Evolutionary conservation across 2,329 filamentous ascomycete genomes (phyloP).

Genomic region (Cadophora sp.): DNA sequence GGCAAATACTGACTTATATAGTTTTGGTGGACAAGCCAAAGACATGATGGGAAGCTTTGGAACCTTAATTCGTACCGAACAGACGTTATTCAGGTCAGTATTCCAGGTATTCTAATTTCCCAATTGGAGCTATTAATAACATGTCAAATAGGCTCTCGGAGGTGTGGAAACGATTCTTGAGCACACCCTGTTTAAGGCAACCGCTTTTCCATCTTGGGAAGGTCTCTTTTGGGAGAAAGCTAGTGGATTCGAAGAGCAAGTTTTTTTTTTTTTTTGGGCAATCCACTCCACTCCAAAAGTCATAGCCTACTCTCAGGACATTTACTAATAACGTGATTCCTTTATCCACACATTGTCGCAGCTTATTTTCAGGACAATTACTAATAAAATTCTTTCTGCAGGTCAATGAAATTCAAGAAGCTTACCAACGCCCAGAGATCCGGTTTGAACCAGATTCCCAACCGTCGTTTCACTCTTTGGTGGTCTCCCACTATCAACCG

Average conservation of each 20-base stretch:
- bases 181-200: constrained; percentile 96
- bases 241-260: constrained; percentile 15
- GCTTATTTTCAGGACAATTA: neutral
- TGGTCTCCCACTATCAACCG: constrained; percentile 95
- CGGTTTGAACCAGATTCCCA: constrained; percentile 97
- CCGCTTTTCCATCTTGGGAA: constrained; percentile 96
- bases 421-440: constrained; percentile 95
- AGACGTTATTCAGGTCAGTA: constrained; percentile 80
- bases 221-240: constrained; percentile 77
- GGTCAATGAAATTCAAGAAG: constrained; percentile 95
- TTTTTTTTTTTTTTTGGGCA: no score
- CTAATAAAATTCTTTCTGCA: neutral
- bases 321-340: no score
- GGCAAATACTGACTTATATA: neutral
- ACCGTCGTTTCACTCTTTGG: constrained; percentile 97
- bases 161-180: constrained; percentile 98
- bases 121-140: no score
- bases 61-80: constrained; percentile 95
- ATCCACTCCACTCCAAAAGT: neutral
- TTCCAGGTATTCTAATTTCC: no score
- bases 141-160: constrained; percentile 52
- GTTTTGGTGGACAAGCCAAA: constrained; percentile 92
- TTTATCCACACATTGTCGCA: neutral
- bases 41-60: constrained; percentile 97
- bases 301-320: neutral